These are phyloP conservation scores for Pythium coloratum DNA, from an alignment of 352 stramenopile species.

Conservation along the genomic window DNA sequence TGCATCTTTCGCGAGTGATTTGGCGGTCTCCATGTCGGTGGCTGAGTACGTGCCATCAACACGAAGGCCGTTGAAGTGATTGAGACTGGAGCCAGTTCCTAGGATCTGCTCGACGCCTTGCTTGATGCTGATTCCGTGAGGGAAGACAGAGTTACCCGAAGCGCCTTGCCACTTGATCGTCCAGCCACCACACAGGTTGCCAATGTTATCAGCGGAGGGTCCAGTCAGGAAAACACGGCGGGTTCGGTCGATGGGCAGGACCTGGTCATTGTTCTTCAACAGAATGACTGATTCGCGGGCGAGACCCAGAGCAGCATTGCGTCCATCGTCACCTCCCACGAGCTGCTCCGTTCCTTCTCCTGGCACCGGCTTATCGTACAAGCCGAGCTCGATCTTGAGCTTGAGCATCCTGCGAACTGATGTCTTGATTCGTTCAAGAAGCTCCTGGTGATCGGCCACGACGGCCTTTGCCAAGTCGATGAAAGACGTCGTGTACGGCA, in stretches of 20 bases:
- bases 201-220: constrained; percentile 64
- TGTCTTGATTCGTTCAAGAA: constrained; percentile 14
- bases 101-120: constrained; percentile 24
- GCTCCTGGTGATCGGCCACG: constrained; percentile 19
- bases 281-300: constrained; percentile 60
- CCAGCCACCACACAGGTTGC: constrained; percentile 79
- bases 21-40: constrained; percentile 16
- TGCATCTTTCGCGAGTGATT: constrained; percentile 14
- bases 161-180: constrained; percentile 71
- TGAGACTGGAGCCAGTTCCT: background rate
- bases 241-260: constrained; percentile 47
- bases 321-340: constrained; percentile 22
- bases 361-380: constrained; percentile 28
- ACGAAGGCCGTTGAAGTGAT: constrained; percentile 26
- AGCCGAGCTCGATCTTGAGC: constrained; percentile 26
- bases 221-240: constrained; percentile 69
- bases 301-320: constrained; percentile 17
- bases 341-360: constrained; percentile 14
- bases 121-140: constrained; percentile 29
- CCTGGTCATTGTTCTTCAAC: constrained; percentile 70
- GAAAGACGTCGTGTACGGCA: constrained; percentile 35
- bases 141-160: constrained; percentile 32
- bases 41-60: constrained; percentile 21
- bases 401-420: constrained; percentile 26
- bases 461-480: constrained; percentile 29